Percentiles rank a stretch among this genome's conserved stretches.
Conservation (phyloP, 2,329 filamentous ascomycete genomes). For the Diaporthe longicolla region DNA sequence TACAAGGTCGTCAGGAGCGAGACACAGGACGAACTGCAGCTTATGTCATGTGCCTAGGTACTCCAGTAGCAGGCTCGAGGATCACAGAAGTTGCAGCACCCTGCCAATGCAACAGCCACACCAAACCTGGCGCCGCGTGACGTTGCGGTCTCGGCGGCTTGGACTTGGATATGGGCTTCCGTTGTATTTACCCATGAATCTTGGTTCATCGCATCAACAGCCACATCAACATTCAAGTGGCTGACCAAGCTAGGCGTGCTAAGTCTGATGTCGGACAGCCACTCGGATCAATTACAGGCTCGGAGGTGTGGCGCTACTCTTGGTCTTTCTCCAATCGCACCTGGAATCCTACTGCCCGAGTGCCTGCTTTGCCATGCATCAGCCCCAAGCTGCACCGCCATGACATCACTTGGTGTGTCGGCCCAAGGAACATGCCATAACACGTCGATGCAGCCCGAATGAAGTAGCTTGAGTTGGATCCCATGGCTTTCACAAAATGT, state of each 20-base stretch:
- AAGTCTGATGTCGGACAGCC: constrained; percentile 13
- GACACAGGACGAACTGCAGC: neutral
- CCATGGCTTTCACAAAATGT: neutral
- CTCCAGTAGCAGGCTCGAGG: constrained; percentile 49
- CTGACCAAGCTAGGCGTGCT: constrained; percentile 4
- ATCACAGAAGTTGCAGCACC: neutral
- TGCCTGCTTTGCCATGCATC: constrained; percentile 18
- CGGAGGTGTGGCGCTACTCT: constrained; percentile 32
- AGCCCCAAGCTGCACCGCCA: constrained; percentile 33
- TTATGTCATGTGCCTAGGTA: neutral
- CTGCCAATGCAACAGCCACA: neutral
- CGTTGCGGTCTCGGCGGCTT: neutral
- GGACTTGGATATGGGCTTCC: neutral
- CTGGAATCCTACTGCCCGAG: neutral
- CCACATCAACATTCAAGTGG: constrained; percentile 6
- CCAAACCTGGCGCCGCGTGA: neutral
- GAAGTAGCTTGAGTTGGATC: neutral
- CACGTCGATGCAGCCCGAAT: neutral
- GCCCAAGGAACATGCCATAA: constrained; percentile 1
- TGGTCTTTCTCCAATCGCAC: constrained; percentile 32
- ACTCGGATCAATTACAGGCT: constrained; percentile 32
- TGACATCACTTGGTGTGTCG: constrained; percentile 40
- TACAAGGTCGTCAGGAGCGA: constrained; percentile 54
- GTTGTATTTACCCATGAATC: neutral
- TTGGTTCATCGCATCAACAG: neutral